Evolutionary conservation across 495 filamentous ascomycete genomes (phyloP).

Genomic region (Aspergillus heteromorphus): DNA sequence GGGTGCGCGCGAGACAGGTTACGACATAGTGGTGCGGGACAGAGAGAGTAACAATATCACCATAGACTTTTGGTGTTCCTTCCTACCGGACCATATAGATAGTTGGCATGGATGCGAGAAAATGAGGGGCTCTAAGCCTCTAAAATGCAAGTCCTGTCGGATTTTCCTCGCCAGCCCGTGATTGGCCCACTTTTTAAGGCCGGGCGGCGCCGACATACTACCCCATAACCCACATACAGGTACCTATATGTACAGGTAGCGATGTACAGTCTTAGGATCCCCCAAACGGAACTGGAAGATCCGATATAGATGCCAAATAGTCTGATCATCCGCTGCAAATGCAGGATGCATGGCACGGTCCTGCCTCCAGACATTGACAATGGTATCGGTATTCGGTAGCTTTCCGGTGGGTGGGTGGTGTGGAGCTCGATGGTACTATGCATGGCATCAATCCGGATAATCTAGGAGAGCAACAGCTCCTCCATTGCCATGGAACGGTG

Average conservation of each 20-base stretch:
- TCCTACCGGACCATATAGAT: too few relatives aligned
- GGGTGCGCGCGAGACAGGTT: not conserved
- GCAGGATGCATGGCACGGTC: too few relatives aligned
- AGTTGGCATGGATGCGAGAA: not conserved
- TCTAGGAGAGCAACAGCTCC: not conserved
- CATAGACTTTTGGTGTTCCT: not conserved
- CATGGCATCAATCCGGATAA: not conserved
- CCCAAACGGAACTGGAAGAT: too few relatives aligned
- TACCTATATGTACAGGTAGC: too few relatives aligned
- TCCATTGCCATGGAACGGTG: not conserved
- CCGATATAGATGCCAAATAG: too few relatives aligned
- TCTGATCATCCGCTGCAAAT: too few relatives aligned
- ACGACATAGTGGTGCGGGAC: not conserved
- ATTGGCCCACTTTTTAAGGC: not conserved
- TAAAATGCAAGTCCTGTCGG: not conserved
- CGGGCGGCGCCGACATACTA: not conserved
- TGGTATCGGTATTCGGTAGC: too few relatives aligned
- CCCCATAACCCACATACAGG: too few relatives aligned
- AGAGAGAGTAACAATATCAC: not conserved
- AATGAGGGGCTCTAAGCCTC: conserved; percentile 1
- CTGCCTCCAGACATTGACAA: too few relatives aligned
- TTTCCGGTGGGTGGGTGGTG: too few relatives aligned
- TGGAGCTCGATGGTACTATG: too few relatives aligned
- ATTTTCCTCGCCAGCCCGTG: not conserved
- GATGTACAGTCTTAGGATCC: too few relatives aligned